These are phyloP conservation scores for Monilinia polystroma DNA, from an alignment of 2,329 filamentous ascomycete genomes.

Conservation along the genomic window DNA sequence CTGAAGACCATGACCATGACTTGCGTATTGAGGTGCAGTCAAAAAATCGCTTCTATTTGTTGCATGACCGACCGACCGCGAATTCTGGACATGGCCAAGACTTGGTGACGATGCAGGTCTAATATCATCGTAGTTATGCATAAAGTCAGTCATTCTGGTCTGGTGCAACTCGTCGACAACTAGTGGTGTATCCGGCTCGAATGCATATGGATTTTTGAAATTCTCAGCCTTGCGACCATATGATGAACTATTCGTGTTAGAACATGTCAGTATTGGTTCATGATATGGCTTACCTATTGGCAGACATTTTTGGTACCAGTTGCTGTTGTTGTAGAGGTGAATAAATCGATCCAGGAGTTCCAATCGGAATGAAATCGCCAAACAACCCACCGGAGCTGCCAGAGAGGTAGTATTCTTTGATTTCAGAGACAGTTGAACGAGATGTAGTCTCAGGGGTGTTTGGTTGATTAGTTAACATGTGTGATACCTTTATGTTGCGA, in stretches of 20 bases:
- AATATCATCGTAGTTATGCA: constrained; percentile 23
- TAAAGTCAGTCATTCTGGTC: constrained; percentile 35
- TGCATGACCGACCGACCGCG: constrained; percentile 30
- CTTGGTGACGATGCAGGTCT: constrained; percentile 25
- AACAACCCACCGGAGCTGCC: constrained; percentile 3
- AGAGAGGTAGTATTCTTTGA: constrained; percentile 19
- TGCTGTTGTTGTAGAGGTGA: constrained; percentile 7
- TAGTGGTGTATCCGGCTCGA: constrained; percentile 36
- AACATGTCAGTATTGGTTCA: neutral
- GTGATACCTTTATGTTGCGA: constrained; percentile 1
- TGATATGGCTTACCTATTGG: neutral
- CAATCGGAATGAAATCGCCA: constrained; percentile 21
- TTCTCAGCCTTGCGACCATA: constrained; percentile 13
- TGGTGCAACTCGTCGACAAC: constrained; percentile 25
- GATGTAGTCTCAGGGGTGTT: neutral
- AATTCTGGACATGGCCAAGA: constrained; percentile 31
- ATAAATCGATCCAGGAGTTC: constrained; percentile 15
- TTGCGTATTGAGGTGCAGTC: constrained; percentile 3
- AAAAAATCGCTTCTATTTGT: constrained; percentile 13
- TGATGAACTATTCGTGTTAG: constrained; percentile 10
- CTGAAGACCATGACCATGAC: constrained; percentile 21
- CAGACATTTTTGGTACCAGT: neutral
- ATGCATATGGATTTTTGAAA: constrained; percentile 29
- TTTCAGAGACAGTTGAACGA: constrained; percentile 17
- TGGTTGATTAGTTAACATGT: constrained; percentile 2